Evolutionary conservation across 805 yeast species (phyloP).

Genomic region (Wickerhamiella hasegawae): DNA sequence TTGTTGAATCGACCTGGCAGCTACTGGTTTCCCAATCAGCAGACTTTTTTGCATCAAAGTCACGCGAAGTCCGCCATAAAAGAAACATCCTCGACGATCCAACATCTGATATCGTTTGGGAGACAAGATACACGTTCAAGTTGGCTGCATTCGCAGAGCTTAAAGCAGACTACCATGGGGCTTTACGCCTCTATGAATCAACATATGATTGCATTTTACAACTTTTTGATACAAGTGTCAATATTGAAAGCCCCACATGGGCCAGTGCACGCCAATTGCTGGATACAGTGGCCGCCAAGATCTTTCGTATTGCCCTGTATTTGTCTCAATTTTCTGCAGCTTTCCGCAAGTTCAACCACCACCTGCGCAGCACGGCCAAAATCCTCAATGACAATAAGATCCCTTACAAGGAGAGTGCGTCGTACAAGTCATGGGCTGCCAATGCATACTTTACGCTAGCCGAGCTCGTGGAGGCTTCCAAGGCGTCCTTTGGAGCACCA

Average conservation of each 20-base stretch:
- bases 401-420: neutral
- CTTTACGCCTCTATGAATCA: constrained; percentile 35
- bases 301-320: constrained; percentile 44
- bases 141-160: constrained; percentile 35
- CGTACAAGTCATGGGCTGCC: constrained; percentile 24
- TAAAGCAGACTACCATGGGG: constrained; percentile 30
- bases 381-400: constrained; percentile 11
- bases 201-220: constrained; percentile 36
- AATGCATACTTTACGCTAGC: constrained; percentile 26
- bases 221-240: constrained; percentile 19
- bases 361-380: constrained; percentile 29
- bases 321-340: constrained; percentile 43
- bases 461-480: constrained; percentile 19
- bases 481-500: constrained; percentile 12
- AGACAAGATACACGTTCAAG: constrained; percentile 36
- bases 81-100: constrained; percentile 11
- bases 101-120: constrained; percentile 26
- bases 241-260: constrained; percentile 1
- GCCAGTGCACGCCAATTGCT: constrained; percentile 23
- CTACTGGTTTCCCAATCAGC: constrained; percentile 26
- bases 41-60: constrained; percentile 26
- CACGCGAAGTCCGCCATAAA: constrained; percentile 11
- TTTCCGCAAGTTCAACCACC: constrained; percentile 47
- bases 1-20: constrained; percentile 26
- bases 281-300: constrained; percentile 48